phyloP scores from a whole-genome alignment of 148 eudicot species.

The Suaeda aralocaspica region DNA sequence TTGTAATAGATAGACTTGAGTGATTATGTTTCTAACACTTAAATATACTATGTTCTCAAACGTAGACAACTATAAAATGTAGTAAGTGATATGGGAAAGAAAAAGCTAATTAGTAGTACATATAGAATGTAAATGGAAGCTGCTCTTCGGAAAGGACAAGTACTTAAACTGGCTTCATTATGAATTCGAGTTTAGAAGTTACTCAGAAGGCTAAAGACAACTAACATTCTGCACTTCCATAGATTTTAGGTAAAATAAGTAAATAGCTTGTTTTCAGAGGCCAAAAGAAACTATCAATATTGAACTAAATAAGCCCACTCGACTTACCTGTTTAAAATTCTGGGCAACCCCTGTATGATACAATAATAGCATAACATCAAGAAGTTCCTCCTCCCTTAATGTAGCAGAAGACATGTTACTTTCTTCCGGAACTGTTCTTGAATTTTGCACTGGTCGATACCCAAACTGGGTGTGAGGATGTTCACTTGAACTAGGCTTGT shows the following conservation, averaged over 20 bases:
- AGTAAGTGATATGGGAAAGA: too few relatives aligned
- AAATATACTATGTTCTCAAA: too few relatives aligned
- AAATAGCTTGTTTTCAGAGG: background rate
- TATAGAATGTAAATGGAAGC: too few relatives aligned
- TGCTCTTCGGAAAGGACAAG: too few relatives aligned
- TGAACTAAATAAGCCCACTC: background rate
- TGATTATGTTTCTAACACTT: too few relatives aligned
- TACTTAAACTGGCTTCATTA: background rate
- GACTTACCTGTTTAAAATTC: constrained; percentile 76
- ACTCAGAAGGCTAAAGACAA: background rate
- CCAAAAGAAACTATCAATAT: background rate
- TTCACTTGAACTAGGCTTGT: constrained; percentile 89
- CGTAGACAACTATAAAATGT: too few relatives aligned
- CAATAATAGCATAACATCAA: constrained; percentile 78
- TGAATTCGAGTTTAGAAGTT: background rate
- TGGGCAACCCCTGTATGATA: constrained; percentile 92
- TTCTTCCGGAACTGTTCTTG: constrained; percentile 48
- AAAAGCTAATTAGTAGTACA: too few relatives aligned
- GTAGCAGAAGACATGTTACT: constrained; percentile 59
- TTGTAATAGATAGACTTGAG: too few relatives aligned
- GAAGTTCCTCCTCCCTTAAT: constrained; percentile 86
- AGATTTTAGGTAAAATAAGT: background rate
- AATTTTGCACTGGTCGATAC: constrained; percentile 61
- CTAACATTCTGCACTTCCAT: background rate
- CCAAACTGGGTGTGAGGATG: constrained; percentile 68